A percentile compares a stretch with the other conserved stretches of the same genome.
phyloP scores from a whole-genome alignment of 202 grass and related monocot species.

The Musa balbisiana region DNA sequence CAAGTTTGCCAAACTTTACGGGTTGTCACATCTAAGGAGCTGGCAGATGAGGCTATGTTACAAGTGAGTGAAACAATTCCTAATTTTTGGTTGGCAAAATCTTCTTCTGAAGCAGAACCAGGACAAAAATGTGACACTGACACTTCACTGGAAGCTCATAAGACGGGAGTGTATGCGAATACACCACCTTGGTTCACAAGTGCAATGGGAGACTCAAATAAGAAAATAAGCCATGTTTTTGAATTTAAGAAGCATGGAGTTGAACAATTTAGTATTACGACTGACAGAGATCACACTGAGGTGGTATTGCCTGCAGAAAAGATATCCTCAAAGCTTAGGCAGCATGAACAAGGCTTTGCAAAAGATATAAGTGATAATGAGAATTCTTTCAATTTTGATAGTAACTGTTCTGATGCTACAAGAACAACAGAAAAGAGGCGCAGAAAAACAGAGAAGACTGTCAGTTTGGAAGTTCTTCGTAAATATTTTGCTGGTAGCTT shows the following conservation, averaged over 20 bases:
- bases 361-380: constrained; percentile 12
- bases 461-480: constrained; percentile 67
- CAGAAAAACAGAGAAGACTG: constrained; percentile 68
- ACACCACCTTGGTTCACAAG: constrained; percentile 22
- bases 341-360: constrained; percentile 25
- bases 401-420: constrained; percentile 28
- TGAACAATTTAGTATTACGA: constrained; percentile 1
- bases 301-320: constrained; percentile 28
- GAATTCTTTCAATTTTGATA: constrained; percentile 20
- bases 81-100: constrained; percentile 10
- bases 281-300: background rate
- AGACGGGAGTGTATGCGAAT: constrained; percentile 18
- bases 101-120: constrained; percentile 5
- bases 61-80: constrained; percentile 55
- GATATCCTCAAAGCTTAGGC: constrained; percentile 8
- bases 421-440: constrained; percentile 48
- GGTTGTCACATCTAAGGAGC: constrained; percentile 65
- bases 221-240: constrained; percentile 33
- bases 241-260: constrained; percentile 33
- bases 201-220: constrained; percentile 33
- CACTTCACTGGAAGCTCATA: constrained; percentile 30
- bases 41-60: constrained; percentile 47
- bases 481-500: constrained; percentile 88
- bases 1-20: constrained; percentile 68
- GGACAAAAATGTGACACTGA: constrained; percentile 33